Evolutionary conservation across 73 alveolate genomes (phyloP).

Genomic region (Symbiodinium natans): DNA sequence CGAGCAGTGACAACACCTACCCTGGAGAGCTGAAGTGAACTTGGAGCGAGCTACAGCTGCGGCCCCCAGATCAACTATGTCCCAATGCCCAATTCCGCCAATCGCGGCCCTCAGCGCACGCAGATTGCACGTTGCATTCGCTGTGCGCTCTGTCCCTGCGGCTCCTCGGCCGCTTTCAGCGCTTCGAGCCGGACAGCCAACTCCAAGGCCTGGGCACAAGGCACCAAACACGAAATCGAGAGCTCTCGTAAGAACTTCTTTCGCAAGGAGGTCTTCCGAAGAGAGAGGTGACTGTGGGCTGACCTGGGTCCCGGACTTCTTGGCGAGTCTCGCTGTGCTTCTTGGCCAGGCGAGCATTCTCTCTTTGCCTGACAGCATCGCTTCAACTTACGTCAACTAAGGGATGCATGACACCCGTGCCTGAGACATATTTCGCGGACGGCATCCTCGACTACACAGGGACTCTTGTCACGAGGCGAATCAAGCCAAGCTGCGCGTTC

Average conservation of each 20-base stretch:
- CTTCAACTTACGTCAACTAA: neutral
- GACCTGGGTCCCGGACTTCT: neutral
- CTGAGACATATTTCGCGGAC: constrained; percentile 73
- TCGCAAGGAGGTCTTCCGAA: too few species aligned
- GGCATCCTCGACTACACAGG: neutral
- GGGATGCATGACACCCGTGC: constrained; percentile 2
- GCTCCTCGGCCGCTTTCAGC: constrained; percentile 77
- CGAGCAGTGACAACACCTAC: too few species aligned
- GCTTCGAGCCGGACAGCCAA: constrained; percentile 83
- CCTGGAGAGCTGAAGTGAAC: too few species aligned
- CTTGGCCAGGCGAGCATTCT: constrained; percentile 87
- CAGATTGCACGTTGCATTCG: too few species aligned
- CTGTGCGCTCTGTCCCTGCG: neutral
- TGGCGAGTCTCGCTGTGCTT: constrained; percentile 74
- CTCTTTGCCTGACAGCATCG: constrained; percentile 72
- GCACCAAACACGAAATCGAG: too few species aligned
- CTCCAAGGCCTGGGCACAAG: constrained; percentile 28
- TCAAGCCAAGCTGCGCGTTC: neutral
- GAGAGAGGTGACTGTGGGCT: too few species aligned
- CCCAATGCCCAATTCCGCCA: too few species aligned
- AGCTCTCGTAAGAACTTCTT: too few species aligned
- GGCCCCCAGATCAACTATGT: too few species aligned
- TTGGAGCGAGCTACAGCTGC: too few species aligned
- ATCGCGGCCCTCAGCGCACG: too few species aligned
- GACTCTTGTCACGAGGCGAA: neutral